These are phyloP conservation scores for Flaveria robusta DNA, from an alignment of 129 eudicot species.

Conservation along the genomic window DNA sequence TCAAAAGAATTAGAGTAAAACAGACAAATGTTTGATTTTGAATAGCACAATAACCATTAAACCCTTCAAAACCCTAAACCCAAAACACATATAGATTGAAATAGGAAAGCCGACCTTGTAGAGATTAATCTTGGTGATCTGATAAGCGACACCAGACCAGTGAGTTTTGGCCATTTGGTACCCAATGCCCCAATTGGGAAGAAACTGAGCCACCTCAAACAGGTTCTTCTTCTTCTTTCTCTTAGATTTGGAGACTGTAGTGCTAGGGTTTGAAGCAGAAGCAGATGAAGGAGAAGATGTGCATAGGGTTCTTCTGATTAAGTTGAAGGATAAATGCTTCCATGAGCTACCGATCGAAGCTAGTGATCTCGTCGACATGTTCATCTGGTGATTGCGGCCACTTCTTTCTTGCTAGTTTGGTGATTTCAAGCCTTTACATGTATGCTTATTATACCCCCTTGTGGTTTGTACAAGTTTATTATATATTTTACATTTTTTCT, in stretches of 20 bases:
- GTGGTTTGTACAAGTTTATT: background rate
- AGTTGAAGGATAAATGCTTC: slow-evolving; percentile 27
- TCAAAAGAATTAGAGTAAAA: background rate
- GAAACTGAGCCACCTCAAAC: slow-evolving; percentile 81
- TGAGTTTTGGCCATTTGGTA: slow-evolving; percentile 95
- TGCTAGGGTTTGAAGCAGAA: slow-evolving; percentile 31
- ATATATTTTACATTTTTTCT: background rate
- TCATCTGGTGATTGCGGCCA: slow-evolving; percentile 29
- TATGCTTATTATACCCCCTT: slow-evolving; percentile 24
- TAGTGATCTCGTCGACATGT: slow-evolving; percentile 37
- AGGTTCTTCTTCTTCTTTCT: slow-evolving; percentile 72
- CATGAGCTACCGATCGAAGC: slow-evolving; percentile 28
- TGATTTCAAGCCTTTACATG: background rate
- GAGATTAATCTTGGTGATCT: slow-evolving; percentile 91
- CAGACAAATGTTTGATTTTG: background rate
- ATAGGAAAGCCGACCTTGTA: slow-evolving; percentile 52
- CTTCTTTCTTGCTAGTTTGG: slow-evolving; percentile 1
- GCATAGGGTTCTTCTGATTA: slow-evolving; percentile 21
- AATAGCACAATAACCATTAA: too few relatives aligned
- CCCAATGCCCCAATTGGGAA: slow-evolving; percentile 96
- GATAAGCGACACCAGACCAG: slow-evolving; percentile 82
- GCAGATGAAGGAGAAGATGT: slow-evolving; percentile 24
- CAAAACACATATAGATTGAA: background rate
- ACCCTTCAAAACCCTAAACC: too few relatives aligned
- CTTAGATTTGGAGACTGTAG: slow-evolving; percentile 40